These are phyloP conservation scores for Cornus controversa DNA, from an alignment of 148 eudicot genomes.

Conservation along the genomic window DNA sequence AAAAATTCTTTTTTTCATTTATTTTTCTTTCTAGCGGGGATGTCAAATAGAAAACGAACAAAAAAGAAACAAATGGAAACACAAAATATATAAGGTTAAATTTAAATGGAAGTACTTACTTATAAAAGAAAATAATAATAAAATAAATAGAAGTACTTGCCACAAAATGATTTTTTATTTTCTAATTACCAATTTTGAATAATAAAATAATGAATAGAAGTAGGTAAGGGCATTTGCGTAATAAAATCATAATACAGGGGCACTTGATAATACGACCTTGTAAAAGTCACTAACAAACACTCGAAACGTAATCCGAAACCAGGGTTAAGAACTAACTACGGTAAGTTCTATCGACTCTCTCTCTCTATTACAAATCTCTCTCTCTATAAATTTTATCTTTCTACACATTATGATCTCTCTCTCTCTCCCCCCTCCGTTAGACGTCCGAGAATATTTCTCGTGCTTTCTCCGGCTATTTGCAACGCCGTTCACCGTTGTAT, in stretches of 20 bases:
- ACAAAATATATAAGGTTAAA: no score
- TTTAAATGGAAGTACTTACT: no score
- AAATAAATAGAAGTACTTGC: no score
- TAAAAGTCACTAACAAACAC: not conserved
- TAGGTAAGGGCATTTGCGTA: slow-evolving; percentile 10
- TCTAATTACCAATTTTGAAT: no score
- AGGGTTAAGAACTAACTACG: slow-evolving; percentile 11
- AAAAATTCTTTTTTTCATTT: no score
- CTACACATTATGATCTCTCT: slow-evolving; percentile 5
- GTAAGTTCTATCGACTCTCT: not conserved
- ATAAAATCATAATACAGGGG: not conserved
- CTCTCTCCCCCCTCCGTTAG: not conserved
- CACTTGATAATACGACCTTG: not conserved
- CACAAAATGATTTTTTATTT: no score
- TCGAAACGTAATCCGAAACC: slow-evolving; percentile 12
- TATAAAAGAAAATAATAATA: no score
- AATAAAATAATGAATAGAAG: not conserved
- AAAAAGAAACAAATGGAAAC: no score
- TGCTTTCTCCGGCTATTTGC: not conserved
- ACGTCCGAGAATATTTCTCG: not conserved
- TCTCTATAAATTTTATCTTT: slow-evolving; percentile 11
- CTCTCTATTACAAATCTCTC: not conserved
- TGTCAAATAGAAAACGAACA: no score
- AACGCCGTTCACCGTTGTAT: not conserved
- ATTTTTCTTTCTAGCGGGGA: no score